A percentile compares a stretch with the other conserved stretches of the same genome.
Conservation (phyloP, 1,284 basidiomycete genomes). For the Malassezia arunalokei region DNA sequence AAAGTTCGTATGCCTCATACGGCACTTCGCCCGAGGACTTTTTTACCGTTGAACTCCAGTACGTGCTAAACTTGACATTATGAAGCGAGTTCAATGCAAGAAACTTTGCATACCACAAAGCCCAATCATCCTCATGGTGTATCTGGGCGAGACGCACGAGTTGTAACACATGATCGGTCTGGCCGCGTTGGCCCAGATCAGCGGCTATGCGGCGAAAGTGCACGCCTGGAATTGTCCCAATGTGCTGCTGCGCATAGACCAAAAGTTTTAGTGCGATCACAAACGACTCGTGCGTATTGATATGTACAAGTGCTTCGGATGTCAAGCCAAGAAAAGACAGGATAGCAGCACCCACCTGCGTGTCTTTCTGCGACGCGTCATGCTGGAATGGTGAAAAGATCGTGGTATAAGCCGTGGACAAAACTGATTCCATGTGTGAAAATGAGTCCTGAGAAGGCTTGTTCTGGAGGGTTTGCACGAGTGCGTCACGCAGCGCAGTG, state of each 20-base stretch:
- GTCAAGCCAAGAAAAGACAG: slow-evolving; percentile 3
- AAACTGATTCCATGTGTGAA: not conserved
- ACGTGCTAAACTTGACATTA: no score
- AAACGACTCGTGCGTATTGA: not conserved
- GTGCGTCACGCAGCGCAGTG: no score
- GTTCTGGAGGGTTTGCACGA: no score
- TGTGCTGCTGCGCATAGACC: slow-evolving; percentile 9
- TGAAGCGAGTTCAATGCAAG: not conserved
- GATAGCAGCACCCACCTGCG: no score
- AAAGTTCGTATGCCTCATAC: not conserved
- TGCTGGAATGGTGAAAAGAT: not conserved
- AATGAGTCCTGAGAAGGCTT: no score
- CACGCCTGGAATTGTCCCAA: not conserved
- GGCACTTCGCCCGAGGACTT: not conserved
- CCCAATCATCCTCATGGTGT: slow-evolving; percentile 1
- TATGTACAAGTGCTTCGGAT: slow-evolving; percentile 6
- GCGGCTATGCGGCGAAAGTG: slow-evolving; percentile 10
- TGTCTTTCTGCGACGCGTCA: no score
- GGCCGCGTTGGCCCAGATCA: not conserved
- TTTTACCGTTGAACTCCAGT: no score
- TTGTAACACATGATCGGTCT: slow-evolving; percentile 1
- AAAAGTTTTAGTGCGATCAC: slow-evolving; percentile 12
- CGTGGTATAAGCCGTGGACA: slow-evolving; percentile 11
- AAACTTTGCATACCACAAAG: slow-evolving; percentile 1
- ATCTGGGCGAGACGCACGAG: slow-evolving; percentile 1